Conservation (phyloP, 805 yeast genomes). For the Huiozyma naganishii region DNA sequence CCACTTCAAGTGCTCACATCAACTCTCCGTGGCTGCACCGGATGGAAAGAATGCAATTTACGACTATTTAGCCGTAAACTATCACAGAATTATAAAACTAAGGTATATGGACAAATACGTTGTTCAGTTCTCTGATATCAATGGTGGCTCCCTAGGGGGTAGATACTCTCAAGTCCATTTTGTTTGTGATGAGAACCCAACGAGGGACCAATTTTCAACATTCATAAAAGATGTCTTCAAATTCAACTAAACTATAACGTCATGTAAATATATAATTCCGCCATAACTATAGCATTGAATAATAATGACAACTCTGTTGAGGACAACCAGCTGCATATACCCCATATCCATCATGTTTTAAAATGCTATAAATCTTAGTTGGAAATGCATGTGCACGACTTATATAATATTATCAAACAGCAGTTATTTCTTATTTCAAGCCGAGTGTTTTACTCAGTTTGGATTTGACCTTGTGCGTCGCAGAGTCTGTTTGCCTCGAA, state of each 20-base stretch:
- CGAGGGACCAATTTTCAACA: constrained; percentile 3
- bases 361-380: too few species aligned
- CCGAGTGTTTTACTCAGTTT: constrained; percentile 11
- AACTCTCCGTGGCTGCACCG: not conserved
- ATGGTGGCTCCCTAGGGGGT: constrained; percentile 21
- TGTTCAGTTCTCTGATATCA: constrained; percentile 23
- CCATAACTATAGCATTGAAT: not conserved
- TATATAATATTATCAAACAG: not conserved
- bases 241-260: constrained; percentile 1
- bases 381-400: not conserved
- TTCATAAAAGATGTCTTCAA: constrained; percentile 7
- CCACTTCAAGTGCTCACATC: not conserved
- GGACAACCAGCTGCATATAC: not conserved
- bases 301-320: not conserved
- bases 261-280: too few species aligned
- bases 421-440: not conserved
- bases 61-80: constrained; percentile 14
- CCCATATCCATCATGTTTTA: too few species aligned
- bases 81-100: constrained; percentile 18
- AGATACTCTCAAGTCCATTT: constrained; percentile 23
- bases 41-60: constrained; percentile 6
- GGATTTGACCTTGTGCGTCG: constrained; percentile 9
- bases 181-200: constrained; percentile 10
- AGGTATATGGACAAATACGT: constrained; percentile 21
- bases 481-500: constrained; percentile 2